Conservation (phyloP, 495 filamentous ascomycete species). For the Aspergillus avenaceus region DNA sequence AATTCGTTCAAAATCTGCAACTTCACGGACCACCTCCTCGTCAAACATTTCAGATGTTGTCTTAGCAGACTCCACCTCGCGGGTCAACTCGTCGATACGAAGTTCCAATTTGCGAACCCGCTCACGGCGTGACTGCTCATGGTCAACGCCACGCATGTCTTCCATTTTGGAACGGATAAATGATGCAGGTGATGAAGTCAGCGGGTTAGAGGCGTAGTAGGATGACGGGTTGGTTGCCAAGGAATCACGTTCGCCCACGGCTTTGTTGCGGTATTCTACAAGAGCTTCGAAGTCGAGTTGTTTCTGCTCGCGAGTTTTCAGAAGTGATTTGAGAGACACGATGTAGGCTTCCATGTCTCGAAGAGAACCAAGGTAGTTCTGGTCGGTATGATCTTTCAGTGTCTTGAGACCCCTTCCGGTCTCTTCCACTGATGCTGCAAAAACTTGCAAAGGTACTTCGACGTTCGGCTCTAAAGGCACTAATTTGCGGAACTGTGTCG, state of each 20-base stretch:
- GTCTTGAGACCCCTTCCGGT: conserved; percentile 67
- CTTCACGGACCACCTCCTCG: conserved; percentile 89
- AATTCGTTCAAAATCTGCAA: conserved; percentile 91
- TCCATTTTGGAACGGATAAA: conserved; percentile 95
- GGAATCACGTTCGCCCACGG: conserved; percentile 79
- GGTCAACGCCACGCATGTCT: conserved; percentile 93
- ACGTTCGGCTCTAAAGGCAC: conserved; percentile 86
- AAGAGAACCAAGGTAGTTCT: conserved; percentile 86
- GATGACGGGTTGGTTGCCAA: conserved; percentile 62
- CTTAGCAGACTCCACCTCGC: conserved; percentile 82
- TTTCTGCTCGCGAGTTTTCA: conserved; percentile 94
- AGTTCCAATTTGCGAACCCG: conserved; percentile 85
- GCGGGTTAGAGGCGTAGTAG: conserved; percentile 54
- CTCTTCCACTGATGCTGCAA: conserved; percentile 81
- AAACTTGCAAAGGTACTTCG: conserved; percentile 71
- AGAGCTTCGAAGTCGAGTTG: conserved; percentile 96
- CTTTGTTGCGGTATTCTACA: conserved; percentile 91
- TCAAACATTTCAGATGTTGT: conserved; percentile 82
- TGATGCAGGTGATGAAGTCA: conserved; percentile 66
- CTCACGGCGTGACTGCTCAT: conserved; percentile 85
- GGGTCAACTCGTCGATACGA: conserved; percentile 81
- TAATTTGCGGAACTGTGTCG: conserved; percentile 89
- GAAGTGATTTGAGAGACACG: conserved; percentile 71
- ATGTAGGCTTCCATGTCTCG: conserved; percentile 94
- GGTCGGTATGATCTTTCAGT: conserved; percentile 89